Percentiles rank a stretch among this genome's conserved stretches.
Conservation (phyloP, 2,329 filamentous ascomycete genomes). For the Escovopsis sp. region DNA sequence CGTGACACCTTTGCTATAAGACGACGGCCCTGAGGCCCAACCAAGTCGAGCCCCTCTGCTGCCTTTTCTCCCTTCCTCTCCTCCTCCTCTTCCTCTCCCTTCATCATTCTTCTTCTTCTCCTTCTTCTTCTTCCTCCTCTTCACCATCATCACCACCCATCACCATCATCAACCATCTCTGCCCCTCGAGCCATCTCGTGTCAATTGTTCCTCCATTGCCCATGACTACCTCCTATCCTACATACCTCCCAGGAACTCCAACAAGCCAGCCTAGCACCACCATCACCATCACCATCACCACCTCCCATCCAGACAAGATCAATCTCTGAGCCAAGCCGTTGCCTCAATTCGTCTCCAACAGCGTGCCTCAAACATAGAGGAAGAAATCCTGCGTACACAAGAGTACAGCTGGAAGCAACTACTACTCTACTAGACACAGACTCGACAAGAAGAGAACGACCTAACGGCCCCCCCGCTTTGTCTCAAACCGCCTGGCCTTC, state of each 20-base stretch:
- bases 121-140: not conserved
- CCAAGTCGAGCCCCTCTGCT: not conserved
- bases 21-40: constrained; percentile 1
- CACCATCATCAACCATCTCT: not conserved
- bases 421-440: too few species aligned
- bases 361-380: not conserved
- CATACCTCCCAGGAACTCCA: too few species aligned
- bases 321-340: too few species aligned
- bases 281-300: too few species aligned
- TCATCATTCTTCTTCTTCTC: not conserved
- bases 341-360: not conserved
- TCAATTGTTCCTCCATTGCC: not conserved
- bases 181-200: not conserved
- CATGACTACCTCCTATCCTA: too few species aligned
- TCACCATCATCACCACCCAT: not conserved
- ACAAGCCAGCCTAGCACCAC: too few species aligned
- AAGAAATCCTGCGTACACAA: too few species aligned
- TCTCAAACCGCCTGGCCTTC: not conserved
- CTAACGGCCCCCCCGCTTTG: not conserved
- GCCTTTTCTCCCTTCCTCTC: not conserved
- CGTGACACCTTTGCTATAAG: constrained; percentile 12
- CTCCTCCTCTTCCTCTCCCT: not conserved
- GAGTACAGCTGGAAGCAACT: too few species aligned
- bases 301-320: too few species aligned
- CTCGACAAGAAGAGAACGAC: too few species aligned